A percentile compares a stretch with the other conserved stretches of the same genome.
Conservation (phyloP, 73 alveolate genomes). For the Effrenium voratum region DNA sequence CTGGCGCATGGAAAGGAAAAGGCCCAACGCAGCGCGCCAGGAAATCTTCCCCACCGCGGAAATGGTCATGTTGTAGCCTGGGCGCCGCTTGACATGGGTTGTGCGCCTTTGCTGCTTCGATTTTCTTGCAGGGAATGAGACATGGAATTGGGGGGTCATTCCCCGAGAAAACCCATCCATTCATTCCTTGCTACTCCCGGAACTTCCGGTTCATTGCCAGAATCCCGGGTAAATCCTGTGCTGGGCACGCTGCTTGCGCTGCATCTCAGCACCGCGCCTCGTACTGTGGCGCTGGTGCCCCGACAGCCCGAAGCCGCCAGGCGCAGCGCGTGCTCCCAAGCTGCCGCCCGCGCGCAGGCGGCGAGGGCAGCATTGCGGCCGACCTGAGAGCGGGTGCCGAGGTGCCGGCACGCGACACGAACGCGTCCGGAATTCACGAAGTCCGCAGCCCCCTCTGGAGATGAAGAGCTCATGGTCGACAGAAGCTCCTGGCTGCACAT, state of each 20-base stretch:
- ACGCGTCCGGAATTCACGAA: no score
- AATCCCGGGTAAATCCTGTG: background rate
- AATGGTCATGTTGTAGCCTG: constrained; percentile 10
- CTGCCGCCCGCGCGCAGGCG: background rate
- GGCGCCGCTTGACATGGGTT: no score
- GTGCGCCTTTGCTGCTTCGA: no score
- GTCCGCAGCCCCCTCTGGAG: no score
- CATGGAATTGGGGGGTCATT: no score
- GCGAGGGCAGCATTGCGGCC: background rate
- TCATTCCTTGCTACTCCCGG: no score
- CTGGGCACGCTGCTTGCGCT: background rate
- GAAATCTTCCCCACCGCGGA: constrained; percentile 4
- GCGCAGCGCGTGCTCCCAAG: background rate
- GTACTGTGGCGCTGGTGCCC: background rate
- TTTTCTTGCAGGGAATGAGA: no score
- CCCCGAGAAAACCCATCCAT: no score
- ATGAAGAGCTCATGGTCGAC: no score
- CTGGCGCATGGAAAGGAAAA: background rate
- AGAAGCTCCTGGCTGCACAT: no score
- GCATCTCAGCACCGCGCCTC: background rate
- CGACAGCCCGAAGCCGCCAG: background rate
- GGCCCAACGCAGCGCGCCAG: constrained; percentile 25
- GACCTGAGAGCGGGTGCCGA: background rate
- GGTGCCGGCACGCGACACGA: no score
- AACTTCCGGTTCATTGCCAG: background rate